Base-by-base conservation (phyloP, 257 asterid species). In the Fraxinus excelsior region DNA sequence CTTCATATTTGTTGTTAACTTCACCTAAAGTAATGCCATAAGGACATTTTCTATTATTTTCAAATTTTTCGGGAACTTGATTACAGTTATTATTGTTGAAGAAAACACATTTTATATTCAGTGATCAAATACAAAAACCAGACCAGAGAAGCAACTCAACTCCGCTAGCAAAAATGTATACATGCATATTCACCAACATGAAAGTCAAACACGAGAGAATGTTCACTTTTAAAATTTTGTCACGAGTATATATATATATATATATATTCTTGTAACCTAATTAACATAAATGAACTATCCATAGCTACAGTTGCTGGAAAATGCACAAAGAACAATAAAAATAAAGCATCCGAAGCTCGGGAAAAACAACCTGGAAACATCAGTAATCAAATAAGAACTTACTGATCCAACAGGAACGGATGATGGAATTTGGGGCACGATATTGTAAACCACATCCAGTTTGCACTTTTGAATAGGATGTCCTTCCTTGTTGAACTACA, bases 391-490 rank as follows among this genome's bases (percentile, higher is more conserved):
- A 72, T 46, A 0, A 10, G 70, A 25, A 32, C 19, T 12, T 38
- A 44, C 70, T 35, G 67, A 51, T 72, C 28, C 37, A 19, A 3
- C 8, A 0, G 37, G 16, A 74, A 21, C 18, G 35, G 78, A 29
- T 25, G 34, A 60, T 35, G 56, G 56, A 12, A 29, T 71, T 58
- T 23, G 35, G 25, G 23, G 34, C 2, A 60, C 18, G n/a, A 64
- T 5, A 62, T 5, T 38, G 64, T 74, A 74, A 56, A 25, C 19
- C 53, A 74, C 78, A 14, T 35, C 62, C 37, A 74, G 62, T 64
- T 74, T 74, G 78, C 28, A 74, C 10, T 64, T 7, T 14, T 74
- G 71, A 74, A 64, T 32, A 25, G 5, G 72, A 62, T 4, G 14
- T 6, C 62, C 72, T 19, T 38, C 42, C 14, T 7, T 1, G 2